Evolutionary conservation across 371 early-diverging fungal genomes (phyloP).

Genomic region (Mortierella sp.): DNA sequence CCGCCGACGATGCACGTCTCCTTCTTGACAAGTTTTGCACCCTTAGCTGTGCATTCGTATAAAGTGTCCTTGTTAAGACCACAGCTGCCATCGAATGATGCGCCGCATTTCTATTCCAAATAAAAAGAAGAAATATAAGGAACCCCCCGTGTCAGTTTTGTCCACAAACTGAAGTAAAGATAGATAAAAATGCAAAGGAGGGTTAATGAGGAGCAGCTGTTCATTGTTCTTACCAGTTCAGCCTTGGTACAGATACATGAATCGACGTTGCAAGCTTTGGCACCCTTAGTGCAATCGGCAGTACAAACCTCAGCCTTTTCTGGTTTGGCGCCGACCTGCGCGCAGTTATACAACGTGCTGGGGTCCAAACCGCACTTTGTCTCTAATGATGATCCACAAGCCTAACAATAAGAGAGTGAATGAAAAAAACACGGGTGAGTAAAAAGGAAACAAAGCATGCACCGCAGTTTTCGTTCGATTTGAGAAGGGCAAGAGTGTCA

Average conservation of each 20-base stretch:
- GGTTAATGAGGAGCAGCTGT: too few species aligned
- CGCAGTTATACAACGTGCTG: background rate
- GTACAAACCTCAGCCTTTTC: background rate
- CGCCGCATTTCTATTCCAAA: slow-evolving; percentile 11
- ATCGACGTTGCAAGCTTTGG: background rate
- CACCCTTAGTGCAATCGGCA: slow-evolving; percentile 9
- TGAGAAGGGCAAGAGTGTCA: background rate
- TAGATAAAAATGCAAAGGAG: too few species aligned
- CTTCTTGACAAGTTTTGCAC: background rate
- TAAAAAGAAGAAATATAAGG: too few species aligned
- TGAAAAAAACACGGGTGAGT: too few species aligned
- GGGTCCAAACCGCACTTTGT: background rate
- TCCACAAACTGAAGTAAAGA: too few species aligned
- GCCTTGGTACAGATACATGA: slow-evolving; percentile 12
- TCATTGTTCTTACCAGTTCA: background rate
- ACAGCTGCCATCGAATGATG: slow-evolving; percentile 5
- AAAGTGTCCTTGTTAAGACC: background rate
- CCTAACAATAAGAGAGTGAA: too few species aligned
- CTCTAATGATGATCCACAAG: slow-evolving; percentile 4
- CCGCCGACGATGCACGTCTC: slow-evolving; percentile 10
- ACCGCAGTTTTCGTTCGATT: too few species aligned
- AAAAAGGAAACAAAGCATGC: background rate
- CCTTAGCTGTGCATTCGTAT: slow-evolving; percentile 4
- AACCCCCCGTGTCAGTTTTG: too few species aligned
- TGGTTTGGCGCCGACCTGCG: background rate